A percentile compares a stretch with the other conserved stretches of the same genome.
Conservation (phyloP, 176 grass and related monocot species). For the Melocanna baccifera region DNA sequence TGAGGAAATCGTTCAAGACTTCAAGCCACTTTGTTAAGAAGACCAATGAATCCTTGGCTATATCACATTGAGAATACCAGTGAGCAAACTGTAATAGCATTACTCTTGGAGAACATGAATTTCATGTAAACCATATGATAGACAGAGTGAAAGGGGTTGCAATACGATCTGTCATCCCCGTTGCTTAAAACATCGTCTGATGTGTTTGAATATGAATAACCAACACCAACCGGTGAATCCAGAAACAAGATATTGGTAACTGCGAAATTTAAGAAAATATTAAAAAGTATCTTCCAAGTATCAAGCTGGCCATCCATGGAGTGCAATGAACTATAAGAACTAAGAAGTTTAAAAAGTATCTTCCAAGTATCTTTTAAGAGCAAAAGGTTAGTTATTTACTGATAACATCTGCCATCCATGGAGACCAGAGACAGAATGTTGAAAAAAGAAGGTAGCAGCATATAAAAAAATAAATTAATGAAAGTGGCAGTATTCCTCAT, state of each 20-base stretch:
- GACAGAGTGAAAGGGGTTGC: neutral
- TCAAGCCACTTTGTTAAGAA: slow-evolving; percentile 96
- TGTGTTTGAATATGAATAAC: slow-evolving; percentile 94
- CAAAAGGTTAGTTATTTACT: neutral
- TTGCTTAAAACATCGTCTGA: slow-evolving; percentile 65
- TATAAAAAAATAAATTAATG: slow-evolving; percentile 1
- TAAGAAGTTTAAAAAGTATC: slow-evolving; percentile 24
- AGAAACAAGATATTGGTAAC: slow-evolving; percentile 89
- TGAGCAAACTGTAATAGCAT: slow-evolving; percentile 22
- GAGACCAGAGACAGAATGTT: neutral
- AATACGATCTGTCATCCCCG: slow-evolving; percentile 87
- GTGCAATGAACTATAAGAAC: slow-evolving; percentile 12
- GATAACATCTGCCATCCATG: neutral
- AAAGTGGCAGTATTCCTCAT: neutral
- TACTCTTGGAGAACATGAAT: neutral
- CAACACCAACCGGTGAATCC: slow-evolving; percentile 95
- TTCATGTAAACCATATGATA: slow-evolving; percentile 21
- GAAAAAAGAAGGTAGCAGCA: neutral
- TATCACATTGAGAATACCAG: slow-evolving; percentile 17
- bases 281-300: slow-evolving; percentile 19
- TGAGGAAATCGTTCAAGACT: slow-evolving; percentile 88
- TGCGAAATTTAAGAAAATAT: slow-evolving; percentile 45
- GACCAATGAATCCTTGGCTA: slow-evolving; percentile 70
- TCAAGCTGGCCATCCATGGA: slow-evolving; percentile 35
- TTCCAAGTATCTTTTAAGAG: neutral